Base-by-base conservation (phyloP, 345 rosid species). In the Combretum micranthum region DNA sequence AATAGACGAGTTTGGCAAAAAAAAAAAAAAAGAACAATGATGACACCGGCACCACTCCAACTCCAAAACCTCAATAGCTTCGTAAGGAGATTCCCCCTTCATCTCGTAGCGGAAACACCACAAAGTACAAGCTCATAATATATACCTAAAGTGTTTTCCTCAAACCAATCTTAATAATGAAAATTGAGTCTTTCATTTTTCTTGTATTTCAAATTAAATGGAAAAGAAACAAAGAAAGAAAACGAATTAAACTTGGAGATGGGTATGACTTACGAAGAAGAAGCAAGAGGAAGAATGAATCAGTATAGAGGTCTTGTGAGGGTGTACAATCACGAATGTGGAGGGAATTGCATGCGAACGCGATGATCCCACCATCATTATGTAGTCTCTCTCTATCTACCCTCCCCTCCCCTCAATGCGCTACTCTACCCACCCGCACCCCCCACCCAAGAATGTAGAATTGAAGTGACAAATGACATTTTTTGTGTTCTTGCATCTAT, bases 41-140 rank as follows among this genome's bases (percentile, higher is more conserved):
- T n/a, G n/a, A n/a, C n/a, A n/a, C n/a, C n/a, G n/a, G n/a, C n/a
- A n/a, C n/a, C n/a, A n/a, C n/a, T n/a, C n/a, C n/a, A n/a, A n/a
- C n/a, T n/a, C n/a, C n/a, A n/a, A n/a, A n/a, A n/a, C n/a, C n/a
- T n/a, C n/a, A n/a, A n/a, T n/a, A n/a, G n/a, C n/a, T n/a, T n/a
- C n/a, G n/a, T n/a, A n/a, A n/a, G n/a, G 95, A 88, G 68, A 91
- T 86, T 3, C 95, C 95, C 2, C 95, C 95, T 50, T 92, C 96
- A 37, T 92, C 96, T 23, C 95, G 86, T 64, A 92, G 78, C 12
- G 98, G 93, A 20, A 92, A 78, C 68, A 88, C 86, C 62, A 88
- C 85, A 60, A 92, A 92, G 56, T 92, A 88, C 13, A 96, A 95
- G 55, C 95, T 81, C 78, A 92, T 63, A 64, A 88, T 80, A 96